phyloP scores from a whole-genome alignment of 495 filamentous ascomycete genomes.

The Lasiosphaeriaceae sp. region DNA sequence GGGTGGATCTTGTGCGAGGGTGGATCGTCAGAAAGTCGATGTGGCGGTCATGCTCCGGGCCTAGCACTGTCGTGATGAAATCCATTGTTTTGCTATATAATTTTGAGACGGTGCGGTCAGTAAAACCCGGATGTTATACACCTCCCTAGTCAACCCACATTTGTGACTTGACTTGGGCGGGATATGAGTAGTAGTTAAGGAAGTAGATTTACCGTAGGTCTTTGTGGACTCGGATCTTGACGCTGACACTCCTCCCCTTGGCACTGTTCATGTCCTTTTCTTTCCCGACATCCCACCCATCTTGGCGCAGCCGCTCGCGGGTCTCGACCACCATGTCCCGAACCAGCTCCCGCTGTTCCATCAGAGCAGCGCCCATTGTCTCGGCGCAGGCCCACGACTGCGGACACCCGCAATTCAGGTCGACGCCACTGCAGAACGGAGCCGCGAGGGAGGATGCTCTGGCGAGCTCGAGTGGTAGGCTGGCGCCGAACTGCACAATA shows the following conservation, averaged over 20 bases:
- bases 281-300: slow-evolving; percentile 41
- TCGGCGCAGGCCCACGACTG: slow-evolving; percentile 65
- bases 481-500: slow-evolving; percentile 61
- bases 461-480: slow-evolving; percentile 52
- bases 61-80: slow-evolving; percentile 47
- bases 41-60: slow-evolving; percentile 38
- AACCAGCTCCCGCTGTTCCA: slow-evolving; percentile 57
- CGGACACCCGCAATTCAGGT: slow-evolving; percentile 67
- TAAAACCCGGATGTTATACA: too few species aligned
- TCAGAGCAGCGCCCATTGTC: slow-evolving; percentile 58
- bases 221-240: slow-evolving; percentile 63
- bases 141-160: too few species aligned
- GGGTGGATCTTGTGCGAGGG: slow-evolving; percentile 53
- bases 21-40: slow-evolving; percentile 64
- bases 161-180: too few species aligned
- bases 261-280: slow-evolving; percentile 30
- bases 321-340: slow-evolving; percentile 54
- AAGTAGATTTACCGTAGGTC: slow-evolving; percentile 42
- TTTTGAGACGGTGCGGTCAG: too few species aligned
- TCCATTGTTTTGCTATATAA: slow-evolving; percentile 40
- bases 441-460: slow-evolving; percentile 56
- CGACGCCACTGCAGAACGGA: slow-evolving; percentile 58
- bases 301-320: slow-evolving; percentile 36
- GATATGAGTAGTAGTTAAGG: not conserved
- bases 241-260: slow-evolving; percentile 48